Evolutionary conservation across 805 yeast species (phyloP).

Genomic region (Pichia pseudocactophila): DNA sequence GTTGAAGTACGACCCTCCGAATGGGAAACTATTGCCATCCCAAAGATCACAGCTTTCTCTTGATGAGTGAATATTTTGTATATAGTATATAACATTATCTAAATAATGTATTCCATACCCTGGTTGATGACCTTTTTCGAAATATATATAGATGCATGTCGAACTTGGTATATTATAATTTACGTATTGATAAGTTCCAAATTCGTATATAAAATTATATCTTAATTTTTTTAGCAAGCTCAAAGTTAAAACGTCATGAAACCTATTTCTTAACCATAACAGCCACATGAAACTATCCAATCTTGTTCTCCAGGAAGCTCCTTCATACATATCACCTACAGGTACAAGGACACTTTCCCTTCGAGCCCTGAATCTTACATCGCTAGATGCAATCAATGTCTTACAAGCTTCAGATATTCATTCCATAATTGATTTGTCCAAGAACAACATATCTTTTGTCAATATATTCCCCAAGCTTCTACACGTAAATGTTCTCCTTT

Average conservation of each 20-base stretch:
- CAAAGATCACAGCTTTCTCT: conserved; percentile 43
- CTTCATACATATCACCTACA: conserved; percentile 41
- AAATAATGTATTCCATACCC: too few species aligned
- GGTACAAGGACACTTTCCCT: conserved; percentile 34
- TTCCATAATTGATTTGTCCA: conserved; percentile 63
- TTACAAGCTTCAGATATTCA: conserved; percentile 28
- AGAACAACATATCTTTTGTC: conserved; percentile 57
- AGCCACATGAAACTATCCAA: conserved; percentile 44
- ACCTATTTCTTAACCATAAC: background rate
- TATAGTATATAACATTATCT: background rate
- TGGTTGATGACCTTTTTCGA: too few species aligned
- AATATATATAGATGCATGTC: too few species aligned
- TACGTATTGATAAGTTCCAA: too few species aligned
- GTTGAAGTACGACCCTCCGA: conserved; percentile 43
- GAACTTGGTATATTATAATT: too few species aligned
- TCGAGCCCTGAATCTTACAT: conserved; percentile 32
- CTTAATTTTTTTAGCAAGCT: too few species aligned
- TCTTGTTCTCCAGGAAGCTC: conserved; percentile 39
- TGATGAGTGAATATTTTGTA: conserved; percentile 28
- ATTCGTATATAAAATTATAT: too few species aligned
- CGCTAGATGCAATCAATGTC: conserved; percentile 35
- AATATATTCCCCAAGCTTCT: conserved; percentile 38
- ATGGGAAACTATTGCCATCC: conserved; percentile 47
- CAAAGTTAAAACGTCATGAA: too few species aligned
- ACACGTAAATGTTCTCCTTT: conserved; percentile 43